These are phyloP conservation scores for Logfia minima DNA, from an alignment of 129 eudicot species.

Conservation along the genomic window DNA sequence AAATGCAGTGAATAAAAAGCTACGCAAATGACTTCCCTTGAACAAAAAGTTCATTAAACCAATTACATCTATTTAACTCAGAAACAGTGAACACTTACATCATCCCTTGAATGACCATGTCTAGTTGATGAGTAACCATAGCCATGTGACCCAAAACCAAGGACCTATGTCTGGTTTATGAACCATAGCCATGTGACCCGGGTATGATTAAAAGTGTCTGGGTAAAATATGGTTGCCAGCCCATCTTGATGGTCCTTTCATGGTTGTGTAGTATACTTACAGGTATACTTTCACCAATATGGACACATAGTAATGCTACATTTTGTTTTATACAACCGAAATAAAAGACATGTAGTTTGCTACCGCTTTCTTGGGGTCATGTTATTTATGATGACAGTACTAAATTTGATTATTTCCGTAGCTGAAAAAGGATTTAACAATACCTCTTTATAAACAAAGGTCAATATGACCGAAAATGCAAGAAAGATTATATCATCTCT, in stretches of 20 bases:
- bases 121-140: not conserved
- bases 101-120: not conserved
- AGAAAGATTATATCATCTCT: not conserved
- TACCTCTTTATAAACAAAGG: not conserved
- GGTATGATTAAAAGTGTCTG: not conserved
- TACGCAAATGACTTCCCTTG: not conserved
- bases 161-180: conserved; percentile 1
- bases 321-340: not conserved
- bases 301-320: not conserved
- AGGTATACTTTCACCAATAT: not conserved
- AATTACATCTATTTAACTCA: too few relatives aligned
- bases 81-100: not conserved
- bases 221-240: conserved; percentile 1
- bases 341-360: not conserved
- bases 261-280: not conserved
- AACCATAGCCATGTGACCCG: conserved; percentile 11
- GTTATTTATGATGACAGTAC: not conserved
- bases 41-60: not conserved
- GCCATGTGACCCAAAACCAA: not conserved
- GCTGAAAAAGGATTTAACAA: not conserved
- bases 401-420: not conserved
- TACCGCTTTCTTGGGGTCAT: not conserved
- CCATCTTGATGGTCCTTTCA: conserved; percentile 11
- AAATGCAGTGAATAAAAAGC: not conserved
- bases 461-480: not conserved